Conservation (phyloP, 2,329 filamentous ascomycete genomes). For the Akanthomyces uredinophilus region DNA sequence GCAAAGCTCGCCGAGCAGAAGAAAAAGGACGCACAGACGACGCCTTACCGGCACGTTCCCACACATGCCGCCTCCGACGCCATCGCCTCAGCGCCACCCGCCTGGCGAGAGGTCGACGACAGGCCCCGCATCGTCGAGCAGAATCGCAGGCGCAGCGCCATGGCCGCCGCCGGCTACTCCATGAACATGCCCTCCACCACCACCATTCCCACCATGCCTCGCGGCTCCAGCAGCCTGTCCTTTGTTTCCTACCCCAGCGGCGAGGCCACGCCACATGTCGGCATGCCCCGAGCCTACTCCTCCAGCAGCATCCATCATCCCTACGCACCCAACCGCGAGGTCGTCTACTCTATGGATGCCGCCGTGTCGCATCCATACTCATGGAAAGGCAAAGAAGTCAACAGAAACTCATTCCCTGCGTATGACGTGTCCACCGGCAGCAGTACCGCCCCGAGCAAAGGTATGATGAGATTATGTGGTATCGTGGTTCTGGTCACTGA, state of each 20-base stretch:
- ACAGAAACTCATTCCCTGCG: constrained; percentile 23
- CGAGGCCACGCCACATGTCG: constrained; percentile 34
- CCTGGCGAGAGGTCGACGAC: constrained; percentile 43
- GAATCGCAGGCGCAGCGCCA: constrained; percentile 45
- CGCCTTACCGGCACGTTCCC: constrained; percentile 56
- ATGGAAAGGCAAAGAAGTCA: constrained; percentile 40
- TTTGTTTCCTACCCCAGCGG: constrained; percentile 42
- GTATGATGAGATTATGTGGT: constrained; percentile 21
- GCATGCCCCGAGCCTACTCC: constrained; percentile 39
- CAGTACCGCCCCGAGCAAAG: constrained; percentile 35
- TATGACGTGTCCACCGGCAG: constrained; percentile 31
- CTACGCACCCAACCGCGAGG: constrained; percentile 27
- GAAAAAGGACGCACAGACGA: constrained; percentile 33
- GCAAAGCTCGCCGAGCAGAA: constrained; percentile 43
- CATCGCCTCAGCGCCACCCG: constrained; percentile 47
- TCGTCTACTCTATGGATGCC: constrained; percentile 27
- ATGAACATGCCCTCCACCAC: constrained; percentile 26
- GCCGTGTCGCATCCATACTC: constrained; percentile 23
- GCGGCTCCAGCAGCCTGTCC: constrained; percentile 43
- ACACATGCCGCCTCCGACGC: constrained; percentile 58
- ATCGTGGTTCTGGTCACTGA: background rate
- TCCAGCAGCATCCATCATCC: constrained; percentile 35
- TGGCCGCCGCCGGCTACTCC: constrained; percentile 36
- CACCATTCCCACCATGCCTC: constrained; percentile 28
- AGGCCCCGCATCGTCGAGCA: constrained; percentile 44